Percentiles rank a stretch among this genome's conserved stretches.
phyloP scores from a whole-genome alignment of 2,329 filamentous ascomycete species.

The Aspergillus piperis region DNA sequence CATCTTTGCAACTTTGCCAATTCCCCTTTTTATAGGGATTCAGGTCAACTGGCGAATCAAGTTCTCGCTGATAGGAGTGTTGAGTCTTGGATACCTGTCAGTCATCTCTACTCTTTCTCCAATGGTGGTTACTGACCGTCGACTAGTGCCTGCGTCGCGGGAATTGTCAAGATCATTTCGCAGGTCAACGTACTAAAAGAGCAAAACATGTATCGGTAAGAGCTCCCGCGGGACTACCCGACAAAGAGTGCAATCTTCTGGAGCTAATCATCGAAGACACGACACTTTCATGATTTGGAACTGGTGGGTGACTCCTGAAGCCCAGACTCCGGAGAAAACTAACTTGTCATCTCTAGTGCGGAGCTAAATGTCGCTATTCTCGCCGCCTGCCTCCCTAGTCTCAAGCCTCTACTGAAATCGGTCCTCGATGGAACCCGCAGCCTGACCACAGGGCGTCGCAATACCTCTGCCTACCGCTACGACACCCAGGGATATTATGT shows the following conservation, averaged over 20 bases:
- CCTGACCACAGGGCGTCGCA: conserved; percentile 12
- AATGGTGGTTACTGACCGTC: background rate
- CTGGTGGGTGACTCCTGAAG: conserved; percentile 14
- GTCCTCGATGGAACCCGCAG: conserved; percentile 17
- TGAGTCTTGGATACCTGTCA: conserved; percentile 48
- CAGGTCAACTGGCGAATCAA: conserved; percentile 31
- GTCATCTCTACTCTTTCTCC: conserved; percentile 4
- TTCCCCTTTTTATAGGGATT: conserved; percentile 44
- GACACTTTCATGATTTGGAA: conserved; percentile 22
- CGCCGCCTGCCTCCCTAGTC: conserved; percentile 43
- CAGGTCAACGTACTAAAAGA: conserved; percentile 28
- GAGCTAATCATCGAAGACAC: conserved; percentile 8
- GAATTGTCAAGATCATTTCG: conserved; percentile 41
- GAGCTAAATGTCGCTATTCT: conserved; percentile 47
- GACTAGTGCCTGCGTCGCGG: conserved; percentile 43
- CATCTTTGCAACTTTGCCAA: conserved; percentile 46
- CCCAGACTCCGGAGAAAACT: background rate
- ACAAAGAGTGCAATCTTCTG: no score
- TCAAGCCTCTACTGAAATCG: conserved; percentile 40
- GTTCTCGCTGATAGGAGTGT: conserved; percentile 44
- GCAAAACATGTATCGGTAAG: conserved; percentile 38
- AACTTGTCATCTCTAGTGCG: conserved; percentile 29
- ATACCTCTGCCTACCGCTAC: conserved; percentile 7
- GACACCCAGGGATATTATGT: conserved; percentile 7
- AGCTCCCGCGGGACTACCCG: no score